Conservation (phyloP, 371 early-diverging fungal species). For the Mucor lusitanicus region DNA sequence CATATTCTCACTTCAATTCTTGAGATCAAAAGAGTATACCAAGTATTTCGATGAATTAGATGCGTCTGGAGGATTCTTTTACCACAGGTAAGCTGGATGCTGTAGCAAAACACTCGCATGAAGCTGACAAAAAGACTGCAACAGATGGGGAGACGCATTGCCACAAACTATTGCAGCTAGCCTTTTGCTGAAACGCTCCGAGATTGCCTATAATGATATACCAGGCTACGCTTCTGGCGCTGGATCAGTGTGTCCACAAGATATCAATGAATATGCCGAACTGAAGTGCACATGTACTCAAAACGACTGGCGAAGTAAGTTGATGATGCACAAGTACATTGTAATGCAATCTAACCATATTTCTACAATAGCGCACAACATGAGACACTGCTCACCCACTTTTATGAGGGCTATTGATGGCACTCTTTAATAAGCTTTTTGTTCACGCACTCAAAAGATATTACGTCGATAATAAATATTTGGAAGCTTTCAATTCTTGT, state of each 20-base stretch:
- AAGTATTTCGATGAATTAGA: conserved; percentile 82
- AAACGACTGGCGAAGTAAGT: background rate
- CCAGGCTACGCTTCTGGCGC: background rate
- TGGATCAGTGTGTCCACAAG: conserved; percentile 1
- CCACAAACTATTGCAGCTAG: conserved; percentile 84
- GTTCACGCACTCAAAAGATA: background rate
- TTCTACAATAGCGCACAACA: background rate
- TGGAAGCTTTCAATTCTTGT: conserved; percentile 23
- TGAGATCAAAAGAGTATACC: conserved; percentile 59
- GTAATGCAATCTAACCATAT: background rate
- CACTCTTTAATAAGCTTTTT: background rate
- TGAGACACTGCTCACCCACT: background rate
- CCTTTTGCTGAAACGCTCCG: conserved; percentile 59
- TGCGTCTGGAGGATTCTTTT: conserved; percentile 84
- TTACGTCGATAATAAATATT: conserved; percentile 20
- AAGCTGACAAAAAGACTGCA: conserved; percentile 32
- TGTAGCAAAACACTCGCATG: background rate
- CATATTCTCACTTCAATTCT: conserved; percentile 34
- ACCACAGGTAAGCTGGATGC: conserved; percentile 66
- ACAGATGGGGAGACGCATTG: conserved; percentile 58
- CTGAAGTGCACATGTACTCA: conserved; percentile 10
- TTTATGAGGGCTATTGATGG: background rate
- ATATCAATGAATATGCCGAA: background rate
- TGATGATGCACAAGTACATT: background rate
- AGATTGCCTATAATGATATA: conserved; percentile 1